Conservation (phyloP, 2,329 filamentous ascomycete species). For the Pseudopithomyces maydicus region DNA sequence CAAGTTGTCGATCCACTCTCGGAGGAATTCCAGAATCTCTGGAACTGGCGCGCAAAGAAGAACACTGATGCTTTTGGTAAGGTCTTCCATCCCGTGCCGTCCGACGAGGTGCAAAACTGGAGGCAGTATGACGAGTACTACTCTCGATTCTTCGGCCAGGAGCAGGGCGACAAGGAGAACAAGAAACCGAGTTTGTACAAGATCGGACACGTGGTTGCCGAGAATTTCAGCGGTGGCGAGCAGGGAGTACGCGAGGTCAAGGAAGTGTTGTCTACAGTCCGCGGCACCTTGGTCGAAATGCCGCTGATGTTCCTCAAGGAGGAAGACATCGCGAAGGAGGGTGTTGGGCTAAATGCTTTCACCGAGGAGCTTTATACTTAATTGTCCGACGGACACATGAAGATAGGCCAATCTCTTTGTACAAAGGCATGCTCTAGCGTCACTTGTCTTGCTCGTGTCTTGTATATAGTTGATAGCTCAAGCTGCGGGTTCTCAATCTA, state of each 20-base stretch:
- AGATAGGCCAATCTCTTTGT: no score
- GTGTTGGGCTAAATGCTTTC: slow-evolving; percentile 62
- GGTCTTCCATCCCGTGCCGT: slow-evolving; percentile 80
- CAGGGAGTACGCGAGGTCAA: slow-evolving; percentile 55
- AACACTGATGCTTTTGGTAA: slow-evolving; percentile 84
- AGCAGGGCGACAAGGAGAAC: slow-evolving; percentile 47
- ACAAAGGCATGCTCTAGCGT: no score
- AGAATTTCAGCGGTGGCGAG: slow-evolving; percentile 52
- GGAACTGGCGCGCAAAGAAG: slow-evolving; percentile 71
- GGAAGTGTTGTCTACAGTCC: slow-evolving; percentile 74
- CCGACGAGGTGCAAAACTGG: slow-evolving; percentile 72
- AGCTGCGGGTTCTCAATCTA: no score
- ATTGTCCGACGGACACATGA: neutral
- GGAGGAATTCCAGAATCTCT: slow-evolving; percentile 70
- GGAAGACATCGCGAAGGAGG: slow-evolving; percentile 84
- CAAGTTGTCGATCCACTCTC: slow-evolving; percentile 76
- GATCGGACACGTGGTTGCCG: slow-evolving; percentile 81
- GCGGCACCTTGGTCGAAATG: slow-evolving; percentile 77
- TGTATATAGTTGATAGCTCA: no score
- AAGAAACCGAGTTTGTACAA: slow-evolving; percentile 66
- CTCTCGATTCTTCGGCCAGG: slow-evolving; percentile 63
- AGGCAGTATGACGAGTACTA: slow-evolving; percentile 76
- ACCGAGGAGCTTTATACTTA: slow-evolving; percentile 56
- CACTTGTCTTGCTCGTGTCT: no score
- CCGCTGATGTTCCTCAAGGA: slow-evolving; percentile 84